These are phyloP conservation scores for Phytophthora lateralis DNA, from an alignment of 352 stramenopile species.

Conservation along the genomic window DNA sequence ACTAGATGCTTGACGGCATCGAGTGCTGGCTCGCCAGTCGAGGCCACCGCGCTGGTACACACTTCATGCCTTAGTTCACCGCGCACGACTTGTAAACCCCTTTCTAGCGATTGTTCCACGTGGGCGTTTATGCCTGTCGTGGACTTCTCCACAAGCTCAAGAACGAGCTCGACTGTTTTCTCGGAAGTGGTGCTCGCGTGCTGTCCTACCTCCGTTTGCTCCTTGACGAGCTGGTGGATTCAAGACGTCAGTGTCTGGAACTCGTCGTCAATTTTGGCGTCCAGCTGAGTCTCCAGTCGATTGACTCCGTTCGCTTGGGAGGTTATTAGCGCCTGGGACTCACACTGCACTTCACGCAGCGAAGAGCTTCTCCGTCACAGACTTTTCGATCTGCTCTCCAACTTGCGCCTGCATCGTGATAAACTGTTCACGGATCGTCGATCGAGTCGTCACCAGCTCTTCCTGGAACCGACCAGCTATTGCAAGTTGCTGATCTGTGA, in stretches of 20 bases:
- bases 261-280: not conserved
- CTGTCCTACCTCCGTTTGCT: not conserved
- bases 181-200: not conserved
- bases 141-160: not conserved
- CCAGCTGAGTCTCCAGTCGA: not conserved
- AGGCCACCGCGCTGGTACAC: not conserved
- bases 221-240: not conserved
- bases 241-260: not conserved
- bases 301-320: not conserved
- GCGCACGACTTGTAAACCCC: not conserved
- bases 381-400: not conserved
- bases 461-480: not conserved
- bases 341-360: not conserved
- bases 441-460: not conserved
- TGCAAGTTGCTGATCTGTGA: too few relatives aligned
- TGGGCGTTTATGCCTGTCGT: not conserved
- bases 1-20: not conserved
- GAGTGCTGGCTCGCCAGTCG: not conserved
- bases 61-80: not conserved
- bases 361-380: not conserved
- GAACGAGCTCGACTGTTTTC: not conserved
- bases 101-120: too few relatives aligned
- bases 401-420: not conserved
- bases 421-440: not conserved
- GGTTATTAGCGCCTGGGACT: not conserved